Conservation (phyloP, 208 protist genomes). For the Blastocrithidia nonstop region DNA sequence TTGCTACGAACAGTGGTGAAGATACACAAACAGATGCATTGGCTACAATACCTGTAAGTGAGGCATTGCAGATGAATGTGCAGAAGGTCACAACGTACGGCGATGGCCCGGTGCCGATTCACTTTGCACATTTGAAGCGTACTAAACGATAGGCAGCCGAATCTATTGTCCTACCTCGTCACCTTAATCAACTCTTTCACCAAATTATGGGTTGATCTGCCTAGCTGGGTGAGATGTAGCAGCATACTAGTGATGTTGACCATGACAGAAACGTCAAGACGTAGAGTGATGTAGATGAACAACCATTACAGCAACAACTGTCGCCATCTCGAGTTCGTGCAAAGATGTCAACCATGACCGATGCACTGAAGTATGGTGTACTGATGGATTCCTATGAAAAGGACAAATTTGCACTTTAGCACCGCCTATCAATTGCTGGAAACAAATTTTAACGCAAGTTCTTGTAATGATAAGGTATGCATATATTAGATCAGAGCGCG, state of each 20-base stretch:
- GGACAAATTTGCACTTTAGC: constrained; percentile 71
- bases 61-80: constrained; percentile 58
- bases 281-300: neutral
- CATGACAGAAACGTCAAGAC: neutral
- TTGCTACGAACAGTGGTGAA: too few species aligned
- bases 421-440: constrained; percentile 60
- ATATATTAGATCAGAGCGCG: constrained; percentile 66
- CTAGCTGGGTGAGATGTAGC: constrained; percentile 59
- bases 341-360: constrained; percentile 39
- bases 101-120: constrained; percentile 38
- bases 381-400: constrained; percentile 78
- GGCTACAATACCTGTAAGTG: constrained; percentile 39
- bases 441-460: constrained; percentile 73
- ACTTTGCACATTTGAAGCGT: constrained; percentile 42
- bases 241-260: constrained; percentile 5
- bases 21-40: neutral
- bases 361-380: constrained; percentile 81
- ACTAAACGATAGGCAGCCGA: constrained; percentile 42
- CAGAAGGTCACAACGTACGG: constrained; percentile 41
- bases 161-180: constrained; percentile 61
- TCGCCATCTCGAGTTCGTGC: constrained; percentile 19
- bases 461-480: constrained; percentile 78
- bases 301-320: neutral
- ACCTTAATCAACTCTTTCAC: constrained; percentile 83
- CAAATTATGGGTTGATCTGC: constrained; percentile 88